Conservation (phyloP, 495 filamentous ascomycete species). For the Talaromyces ruber region DNA sequence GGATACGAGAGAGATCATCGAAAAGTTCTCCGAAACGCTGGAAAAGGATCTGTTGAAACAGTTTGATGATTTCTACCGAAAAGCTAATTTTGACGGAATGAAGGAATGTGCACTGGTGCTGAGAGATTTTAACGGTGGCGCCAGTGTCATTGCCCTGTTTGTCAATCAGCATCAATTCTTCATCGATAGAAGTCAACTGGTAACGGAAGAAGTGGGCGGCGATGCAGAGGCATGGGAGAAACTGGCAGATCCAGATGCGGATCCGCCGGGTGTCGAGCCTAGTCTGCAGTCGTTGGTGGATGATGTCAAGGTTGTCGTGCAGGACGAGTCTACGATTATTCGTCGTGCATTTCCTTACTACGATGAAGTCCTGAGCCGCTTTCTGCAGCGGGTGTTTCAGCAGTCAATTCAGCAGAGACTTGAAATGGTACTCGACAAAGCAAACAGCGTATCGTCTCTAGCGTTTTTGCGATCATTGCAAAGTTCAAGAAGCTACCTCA, state of each 20-base stretch:
- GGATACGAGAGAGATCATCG: slow-evolving; percentile 83
- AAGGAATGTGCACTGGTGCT: slow-evolving; percentile 87
- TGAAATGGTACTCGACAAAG: slow-evolving; percentile 94
- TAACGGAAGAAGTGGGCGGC: slow-evolving; percentile 80
- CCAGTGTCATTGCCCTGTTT: slow-evolving; percentile 88
- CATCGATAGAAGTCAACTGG: slow-evolving; percentile 82
- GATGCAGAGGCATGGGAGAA: slow-evolving; percentile 84
- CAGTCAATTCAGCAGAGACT: slow-evolving; percentile 94
- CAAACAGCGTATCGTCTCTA: slow-evolving; percentile 78
- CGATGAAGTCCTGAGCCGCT: slow-evolving; percentile 84
- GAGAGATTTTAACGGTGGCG: slow-evolving; percentile 90
- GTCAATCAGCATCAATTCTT: slow-evolving; percentile 99
- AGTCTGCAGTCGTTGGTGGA: slow-evolving; percentile 86
- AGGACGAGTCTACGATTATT: slow-evolving; percentile 94
- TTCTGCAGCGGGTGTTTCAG: slow-evolving; percentile 92
- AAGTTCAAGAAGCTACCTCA: slow-evolving; percentile 78
- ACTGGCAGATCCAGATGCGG: slow-evolving; percentile 87
- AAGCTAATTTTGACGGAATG: slow-evolving; percentile 94
- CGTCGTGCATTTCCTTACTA: slow-evolving; percentile 92
- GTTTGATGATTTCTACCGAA: slow-evolving; percentile 92
- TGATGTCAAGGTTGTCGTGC: slow-evolving; percentile 91
- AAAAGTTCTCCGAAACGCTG: slow-evolving; percentile 91
- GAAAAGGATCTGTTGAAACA: slow-evolving; percentile 94
- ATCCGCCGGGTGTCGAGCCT: slow-evolving; percentile 82
- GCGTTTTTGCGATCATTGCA: slow-evolving; percentile 90